Conservation (phyloP, 1,139 yeast species). For the Hanseniaspora gamundiae region DNA sequence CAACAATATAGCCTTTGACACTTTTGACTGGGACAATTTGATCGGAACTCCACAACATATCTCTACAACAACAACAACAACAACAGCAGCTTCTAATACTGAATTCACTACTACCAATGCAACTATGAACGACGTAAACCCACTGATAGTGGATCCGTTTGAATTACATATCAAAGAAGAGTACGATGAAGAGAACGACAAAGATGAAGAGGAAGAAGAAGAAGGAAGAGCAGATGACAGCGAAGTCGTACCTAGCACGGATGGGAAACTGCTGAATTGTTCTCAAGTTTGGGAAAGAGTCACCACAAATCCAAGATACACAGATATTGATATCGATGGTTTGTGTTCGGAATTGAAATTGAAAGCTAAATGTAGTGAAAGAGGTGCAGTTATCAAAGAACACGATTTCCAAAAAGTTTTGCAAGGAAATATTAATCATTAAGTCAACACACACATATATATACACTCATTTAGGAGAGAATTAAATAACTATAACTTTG, state of each 20-base stretch:
- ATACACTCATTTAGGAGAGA: too few species aligned
- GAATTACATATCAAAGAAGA: conserved; percentile 3
- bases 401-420: conserved; percentile 62
- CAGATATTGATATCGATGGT: conserved; percentile 88
- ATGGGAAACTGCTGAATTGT: conserved; percentile 47
- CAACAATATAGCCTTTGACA: neutral
- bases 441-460: too few species aligned
- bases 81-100: neutral
- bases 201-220: conserved; percentile 22
- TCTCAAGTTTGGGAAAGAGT: conserved; percentile 95
- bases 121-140: neutral
- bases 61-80: too few species aligned
- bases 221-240: conserved; percentile 11
- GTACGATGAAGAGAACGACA: too few species aligned
- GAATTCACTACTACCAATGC: neutral
- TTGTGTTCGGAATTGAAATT: conserved; percentile 76
- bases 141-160: neutral
- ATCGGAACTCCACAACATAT: conserved; percentile 3
- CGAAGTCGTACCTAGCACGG: conserved; percentile 44
- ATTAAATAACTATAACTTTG: too few species aligned
- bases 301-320: conserved; percentile 84
- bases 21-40: conserved; percentile 4
- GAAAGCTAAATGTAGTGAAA: conserved; percentile 93
- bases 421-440: conserved; percentile 14
- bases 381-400: conserved; percentile 76